Conservation (phyloP, 2,329 filamentous ascomycete genomes). For the Lachnellula willkommii region DNA sequence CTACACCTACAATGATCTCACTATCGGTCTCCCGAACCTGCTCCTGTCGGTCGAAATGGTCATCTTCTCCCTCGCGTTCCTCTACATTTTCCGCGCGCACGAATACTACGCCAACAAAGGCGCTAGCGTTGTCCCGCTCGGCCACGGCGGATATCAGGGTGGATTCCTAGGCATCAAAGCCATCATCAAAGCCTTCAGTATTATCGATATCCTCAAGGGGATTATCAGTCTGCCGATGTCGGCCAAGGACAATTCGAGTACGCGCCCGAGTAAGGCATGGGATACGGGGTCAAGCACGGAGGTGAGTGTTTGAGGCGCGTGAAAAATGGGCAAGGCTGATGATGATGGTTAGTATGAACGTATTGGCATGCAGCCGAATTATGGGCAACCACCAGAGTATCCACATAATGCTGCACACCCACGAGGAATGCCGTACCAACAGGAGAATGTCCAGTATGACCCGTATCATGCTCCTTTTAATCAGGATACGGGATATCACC, state of each 20-base stretch:
- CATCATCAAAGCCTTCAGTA: conserved; percentile 10
- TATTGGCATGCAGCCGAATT: background rate
- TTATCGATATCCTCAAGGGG: conserved; percentile 2
- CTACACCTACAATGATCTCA: conserved; percentile 14
- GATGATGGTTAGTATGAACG: background rate
- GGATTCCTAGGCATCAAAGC: conserved; percentile 13
- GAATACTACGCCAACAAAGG: conserved; percentile 8
- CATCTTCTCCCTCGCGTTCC: conserved; percentile 12
- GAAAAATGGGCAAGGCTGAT: background rate
- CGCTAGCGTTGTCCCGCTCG: conserved; percentile 2
- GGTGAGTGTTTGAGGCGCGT: background rate
- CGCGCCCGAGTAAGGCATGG: background rate
- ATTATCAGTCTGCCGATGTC: background rate
- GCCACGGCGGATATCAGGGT: conserved; percentile 13
- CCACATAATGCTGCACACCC: background rate
- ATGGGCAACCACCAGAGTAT: background rate
- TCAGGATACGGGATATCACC: background rate
- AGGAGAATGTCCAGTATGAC: background rate
- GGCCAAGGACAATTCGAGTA: too few species aligned
- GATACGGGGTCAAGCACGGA: background rate
- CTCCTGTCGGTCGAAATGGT: conserved; percentile 17
- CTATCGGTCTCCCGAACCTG: conserved; percentile 14
- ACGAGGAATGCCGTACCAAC: background rate
- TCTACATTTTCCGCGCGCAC: conserved; percentile 10
- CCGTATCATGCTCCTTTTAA: background rate